phyloP scores from a whole-genome alignment of 148 eudicot genomes.

The Fagopyrum esculentum region DNA sequence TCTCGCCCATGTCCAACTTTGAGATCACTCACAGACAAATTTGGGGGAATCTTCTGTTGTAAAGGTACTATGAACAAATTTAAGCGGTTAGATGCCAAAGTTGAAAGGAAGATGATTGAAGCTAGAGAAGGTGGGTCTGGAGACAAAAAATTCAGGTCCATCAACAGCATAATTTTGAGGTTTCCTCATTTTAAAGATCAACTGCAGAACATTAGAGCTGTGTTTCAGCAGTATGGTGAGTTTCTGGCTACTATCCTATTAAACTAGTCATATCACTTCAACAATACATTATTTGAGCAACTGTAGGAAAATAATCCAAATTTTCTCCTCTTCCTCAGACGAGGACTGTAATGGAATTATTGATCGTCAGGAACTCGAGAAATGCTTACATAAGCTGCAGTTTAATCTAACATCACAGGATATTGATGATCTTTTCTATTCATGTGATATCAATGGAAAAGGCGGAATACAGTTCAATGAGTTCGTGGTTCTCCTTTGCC shows the following conservation, averaged over 20 bases:
- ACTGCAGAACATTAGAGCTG: conserved; percentile 37
- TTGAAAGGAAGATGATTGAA: conserved; percentile 54
- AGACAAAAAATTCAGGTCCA: conserved; percentile 39
- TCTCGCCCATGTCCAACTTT: conserved; percentile 31
- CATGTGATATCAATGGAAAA: conserved; percentile 46
- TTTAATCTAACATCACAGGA: conserved; percentile 36
- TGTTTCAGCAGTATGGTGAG: conserved; percentile 58
- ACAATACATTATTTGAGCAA: not conserved
- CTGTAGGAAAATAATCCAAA: not conserved
- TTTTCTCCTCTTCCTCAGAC: conserved; percentile 21
- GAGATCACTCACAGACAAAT: conserved; percentile 36
- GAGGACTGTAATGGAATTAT: conserved; percentile 48
- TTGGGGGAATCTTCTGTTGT: conserved; percentile 40
- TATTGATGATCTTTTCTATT: conserved; percentile 53
- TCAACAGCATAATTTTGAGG: conserved; percentile 56
- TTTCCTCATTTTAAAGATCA: conserved; percentile 62
- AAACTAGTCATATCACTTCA: no score
- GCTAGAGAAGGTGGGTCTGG: conserved; percentile 31
- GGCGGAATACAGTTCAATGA: conserved; percentile 56
- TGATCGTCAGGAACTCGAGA: conserved; percentile 44
- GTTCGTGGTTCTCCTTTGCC: conserved; percentile 60
- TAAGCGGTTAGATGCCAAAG: conserved; percentile 40
- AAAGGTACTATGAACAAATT: conserved; percentile 33
- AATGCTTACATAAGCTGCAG: conserved; percentile 42
- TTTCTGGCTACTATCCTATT: not conserved